Percentiles rank a stretch among this genome's conserved stretches.
Evolutionary conservation across 306 rosid genomes (phyloP).

Genomic region (Prosopis cineraria): DNA sequence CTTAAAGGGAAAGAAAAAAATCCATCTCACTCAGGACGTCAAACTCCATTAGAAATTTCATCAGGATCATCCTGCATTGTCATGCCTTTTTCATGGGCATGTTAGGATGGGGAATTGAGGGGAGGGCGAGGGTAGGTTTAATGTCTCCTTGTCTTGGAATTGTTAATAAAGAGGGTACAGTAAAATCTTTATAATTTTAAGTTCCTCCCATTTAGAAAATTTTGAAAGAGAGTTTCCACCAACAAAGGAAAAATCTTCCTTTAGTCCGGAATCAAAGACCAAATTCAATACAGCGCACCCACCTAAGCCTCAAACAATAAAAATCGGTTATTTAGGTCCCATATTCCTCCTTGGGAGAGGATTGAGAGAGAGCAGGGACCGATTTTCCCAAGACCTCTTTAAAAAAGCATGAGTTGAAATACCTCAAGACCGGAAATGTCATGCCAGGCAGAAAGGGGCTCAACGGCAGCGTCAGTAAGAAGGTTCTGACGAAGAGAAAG

Average conservation of each 20-base stretch:
- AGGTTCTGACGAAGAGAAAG: slow-evolving; percentile 92
- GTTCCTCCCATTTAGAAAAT: not conserved
- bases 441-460: slow-evolving; percentile 70
- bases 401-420: not conserved
- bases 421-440: slow-evolving; percentile 69
- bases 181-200: not conserved
- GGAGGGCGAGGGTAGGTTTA: not conserved
- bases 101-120: not conserved
- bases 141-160: not conserved
- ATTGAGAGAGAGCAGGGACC: not conserved
- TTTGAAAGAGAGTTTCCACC: not conserved
- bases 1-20: not conserved
- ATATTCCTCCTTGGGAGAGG: not conserved
- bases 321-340: not conserved
- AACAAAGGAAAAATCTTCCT: not conserved
- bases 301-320: not conserved
- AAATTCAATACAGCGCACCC: not conserved
- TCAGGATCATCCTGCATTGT: not conserved
- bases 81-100: not conserved
- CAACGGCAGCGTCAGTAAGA: slow-evolving; percentile 60
- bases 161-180: not conserved
- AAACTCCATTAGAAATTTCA: not conserved
- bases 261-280: not conserved
- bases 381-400: not conserved
- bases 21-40: not conserved